phyloP scores from a whole-genome alignment of 805 yeast species.

The Starmerella etchellsii region DNA sequence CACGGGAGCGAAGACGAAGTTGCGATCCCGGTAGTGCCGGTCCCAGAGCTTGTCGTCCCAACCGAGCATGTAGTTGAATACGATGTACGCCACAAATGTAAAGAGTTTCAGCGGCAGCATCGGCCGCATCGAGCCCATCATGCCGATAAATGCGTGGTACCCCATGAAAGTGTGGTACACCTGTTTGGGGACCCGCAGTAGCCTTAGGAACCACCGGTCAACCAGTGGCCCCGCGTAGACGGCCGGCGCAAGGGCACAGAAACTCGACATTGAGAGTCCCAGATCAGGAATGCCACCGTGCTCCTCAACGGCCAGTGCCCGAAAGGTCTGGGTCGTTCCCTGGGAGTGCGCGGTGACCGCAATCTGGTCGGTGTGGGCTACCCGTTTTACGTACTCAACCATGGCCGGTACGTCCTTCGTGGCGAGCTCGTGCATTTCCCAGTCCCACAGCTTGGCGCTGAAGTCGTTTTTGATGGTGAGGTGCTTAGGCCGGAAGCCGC shows the following conservation, averaged over 20 bases:
- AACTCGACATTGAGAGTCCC: conserved; percentile 47
- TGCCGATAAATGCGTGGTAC: conserved; percentile 60
- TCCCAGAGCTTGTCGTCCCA: conserved; percentile 82
- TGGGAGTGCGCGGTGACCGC: conserved; percentile 77
- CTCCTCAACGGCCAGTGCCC: conserved; percentile 43
- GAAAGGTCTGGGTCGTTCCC: conserved; percentile 78
- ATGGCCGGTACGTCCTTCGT: conserved; percentile 63
- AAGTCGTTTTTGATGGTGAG: conserved; percentile 29
- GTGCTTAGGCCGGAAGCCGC: conserved; percentile 71
- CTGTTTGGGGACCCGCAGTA: conserved; percentile 21
- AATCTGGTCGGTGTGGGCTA: conserved; percentile 30
- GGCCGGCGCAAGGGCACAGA: conserved; percentile 81
- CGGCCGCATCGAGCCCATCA: conserved; percentile 49
- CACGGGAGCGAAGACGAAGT: conserved; percentile 77
- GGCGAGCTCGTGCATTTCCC: conserved; percentile 84
- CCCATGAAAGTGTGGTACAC: conserved; percentile 47
- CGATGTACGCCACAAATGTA: conserved; percentile 55
- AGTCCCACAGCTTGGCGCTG: conserved; percentile 66
- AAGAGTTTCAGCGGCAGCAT: conserved; percentile 41
- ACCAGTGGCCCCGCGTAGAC: conserved; percentile 73
- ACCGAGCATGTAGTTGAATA: conserved; percentile 76
- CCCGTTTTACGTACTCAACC: conserved; percentile 43
- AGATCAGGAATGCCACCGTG: conserved; percentile 29
- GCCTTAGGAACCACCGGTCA: conserved; percentile 33
- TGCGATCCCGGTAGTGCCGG: conserved; percentile 47